These are phyloP conservation scores for Fusarium lateritium DNA, from an alignment of 2,329 filamentous ascomycete genomes.

Conservation along the genomic window DNA sequence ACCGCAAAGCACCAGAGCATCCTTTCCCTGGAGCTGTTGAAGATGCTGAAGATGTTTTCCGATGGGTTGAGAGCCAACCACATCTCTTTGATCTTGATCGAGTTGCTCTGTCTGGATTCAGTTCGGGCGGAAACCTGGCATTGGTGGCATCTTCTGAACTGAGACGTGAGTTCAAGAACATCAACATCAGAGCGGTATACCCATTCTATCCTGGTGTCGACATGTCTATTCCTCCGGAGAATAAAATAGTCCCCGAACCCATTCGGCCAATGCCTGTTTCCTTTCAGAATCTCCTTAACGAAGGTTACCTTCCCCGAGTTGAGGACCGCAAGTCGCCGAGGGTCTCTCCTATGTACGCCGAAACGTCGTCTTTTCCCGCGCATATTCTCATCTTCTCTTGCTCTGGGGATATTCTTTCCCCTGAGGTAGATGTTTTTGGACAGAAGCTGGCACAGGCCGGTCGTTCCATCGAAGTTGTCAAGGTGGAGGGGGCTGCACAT, in stretches of 20 bases:
- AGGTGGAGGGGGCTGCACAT: constrained; percentile 35
- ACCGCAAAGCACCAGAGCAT: constrained; percentile 58
- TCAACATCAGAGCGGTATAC: constrained; percentile 66
- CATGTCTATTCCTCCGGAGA: constrained; percentile 48
- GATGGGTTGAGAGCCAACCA: constrained; percentile 49
- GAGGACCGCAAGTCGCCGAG: constrained; percentile 51
- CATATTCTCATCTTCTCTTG: constrained; percentile 52
- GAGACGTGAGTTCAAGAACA: constrained; percentile 42
- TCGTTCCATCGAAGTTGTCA: constrained; percentile 22
- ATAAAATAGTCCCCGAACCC: constrained; percentile 50
- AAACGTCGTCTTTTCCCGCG: constrained; percentile 24
- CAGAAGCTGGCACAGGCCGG: constrained; percentile 32
- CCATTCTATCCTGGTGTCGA: constrained; percentile 60
- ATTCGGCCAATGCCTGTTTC: constrained; percentile 19
- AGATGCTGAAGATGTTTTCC: constrained; percentile 55
- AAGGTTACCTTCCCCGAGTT: constrained; percentile 51
- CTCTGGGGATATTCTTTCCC: constrained; percentile 54
- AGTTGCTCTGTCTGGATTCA: constrained; percentile 63
- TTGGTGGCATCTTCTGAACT: constrained; percentile 51
- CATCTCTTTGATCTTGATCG: constrained; percentile 52
- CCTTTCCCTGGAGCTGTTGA: constrained; percentile 55
- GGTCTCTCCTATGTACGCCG: constrained; percentile 54
- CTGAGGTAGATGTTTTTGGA: constrained; percentile 55
- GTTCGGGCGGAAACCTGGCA: constrained; percentile 62
- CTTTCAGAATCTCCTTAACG: constrained; percentile 49